Evolutionary conservation across 345 rosid genomes (phyloP).

Genomic region (Turnera subulata): DNA sequence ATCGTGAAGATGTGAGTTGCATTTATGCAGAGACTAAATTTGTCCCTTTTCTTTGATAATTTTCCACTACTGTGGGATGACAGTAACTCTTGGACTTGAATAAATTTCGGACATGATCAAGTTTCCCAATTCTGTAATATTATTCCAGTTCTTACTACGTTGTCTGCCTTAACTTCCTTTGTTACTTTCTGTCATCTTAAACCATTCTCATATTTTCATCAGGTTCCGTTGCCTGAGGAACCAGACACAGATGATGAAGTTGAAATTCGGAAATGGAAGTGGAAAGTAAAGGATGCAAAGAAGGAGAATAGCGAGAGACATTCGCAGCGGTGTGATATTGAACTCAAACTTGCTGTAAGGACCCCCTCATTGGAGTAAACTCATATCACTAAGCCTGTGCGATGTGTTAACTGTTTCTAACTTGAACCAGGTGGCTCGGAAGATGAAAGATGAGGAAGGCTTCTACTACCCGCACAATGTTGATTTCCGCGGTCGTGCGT

Average conservation of each 20-base stretch:
- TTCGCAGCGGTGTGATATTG: conserved; percentile 89
- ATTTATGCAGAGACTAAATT: conserved; percentile 7
- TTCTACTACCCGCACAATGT: conserved; percentile 94
- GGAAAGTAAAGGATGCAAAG: conserved; percentile 61
- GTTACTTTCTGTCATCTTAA: neutral
- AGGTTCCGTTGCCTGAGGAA: conserved; percentile 77
- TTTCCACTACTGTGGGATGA: too few species aligned
- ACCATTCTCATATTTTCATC: conserved; percentile 2
- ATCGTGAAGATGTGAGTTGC: conserved; percentile 79
- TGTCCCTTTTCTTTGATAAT: neutral
- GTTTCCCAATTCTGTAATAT: too few species aligned
- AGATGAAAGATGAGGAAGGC: conserved; percentile 91
- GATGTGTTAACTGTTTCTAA: conserved; percentile 21
- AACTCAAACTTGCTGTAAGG: conserved; percentile 93
- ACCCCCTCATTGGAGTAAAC: conserved; percentile 16
- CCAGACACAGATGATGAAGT: conserved; percentile 65
- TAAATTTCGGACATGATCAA: too few species aligned
- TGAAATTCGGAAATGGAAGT: conserved; percentile 71
- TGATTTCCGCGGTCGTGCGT: conserved; percentile 98
- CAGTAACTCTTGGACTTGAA: too few species aligned
- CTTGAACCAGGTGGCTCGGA: conserved; percentile 79
- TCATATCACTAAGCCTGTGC: too few species aligned
- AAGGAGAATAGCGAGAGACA: conserved; percentile 86
- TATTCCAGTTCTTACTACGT: neutral
- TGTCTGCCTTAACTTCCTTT: neutral